Evolutionary conservation across 441 rosid genomes (phyloP).

Genomic region (Adansonia gregorii): DNA sequence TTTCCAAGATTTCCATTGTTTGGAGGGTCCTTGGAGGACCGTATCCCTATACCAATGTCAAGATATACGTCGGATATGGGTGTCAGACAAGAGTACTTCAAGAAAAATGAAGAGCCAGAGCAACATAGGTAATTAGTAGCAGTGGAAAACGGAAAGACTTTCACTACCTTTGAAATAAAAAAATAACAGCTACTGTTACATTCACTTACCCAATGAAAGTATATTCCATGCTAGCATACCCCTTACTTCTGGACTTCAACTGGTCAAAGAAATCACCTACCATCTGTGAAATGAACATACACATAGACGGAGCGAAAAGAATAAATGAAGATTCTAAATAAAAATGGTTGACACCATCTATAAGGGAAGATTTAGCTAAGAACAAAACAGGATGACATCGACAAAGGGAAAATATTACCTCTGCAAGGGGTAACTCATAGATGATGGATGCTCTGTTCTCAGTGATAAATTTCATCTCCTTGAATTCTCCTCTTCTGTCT

Average conservation of each 20-base stretch:
- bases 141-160: neutral
- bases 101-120: no score
- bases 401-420: conserved; percentile 48
- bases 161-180: neutral
- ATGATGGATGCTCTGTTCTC: conserved; percentile 85
- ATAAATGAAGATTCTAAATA: neutral
- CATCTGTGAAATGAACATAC: conserved; percentile 60
- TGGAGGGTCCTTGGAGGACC: no score
- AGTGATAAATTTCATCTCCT: conserved; percentile 90
- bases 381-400: conserved; percentile 20
- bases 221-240: conserved; percentile 99
- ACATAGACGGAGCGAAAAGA: conserved; percentile 31
- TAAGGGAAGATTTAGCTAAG: neutral
- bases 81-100: no score
- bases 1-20: no score
- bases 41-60: no score
- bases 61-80: no score
- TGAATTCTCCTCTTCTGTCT: conserved; percentile 93
- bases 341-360: conserved; percentile 4
- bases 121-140: neutral
- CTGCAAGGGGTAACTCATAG: conserved; percentile 91
- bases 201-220: conserved; percentile 70
- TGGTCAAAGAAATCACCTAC: conserved; percentile 99
- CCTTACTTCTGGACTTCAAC: conserved; percentile 90
- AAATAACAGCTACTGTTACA: conserved; percentile 4